These are phyloP conservation scores for Didymellaceae sp. DNA, from an alignment of 2,329 filamentous ascomycete species.

Conservation along the genomic window DNA sequence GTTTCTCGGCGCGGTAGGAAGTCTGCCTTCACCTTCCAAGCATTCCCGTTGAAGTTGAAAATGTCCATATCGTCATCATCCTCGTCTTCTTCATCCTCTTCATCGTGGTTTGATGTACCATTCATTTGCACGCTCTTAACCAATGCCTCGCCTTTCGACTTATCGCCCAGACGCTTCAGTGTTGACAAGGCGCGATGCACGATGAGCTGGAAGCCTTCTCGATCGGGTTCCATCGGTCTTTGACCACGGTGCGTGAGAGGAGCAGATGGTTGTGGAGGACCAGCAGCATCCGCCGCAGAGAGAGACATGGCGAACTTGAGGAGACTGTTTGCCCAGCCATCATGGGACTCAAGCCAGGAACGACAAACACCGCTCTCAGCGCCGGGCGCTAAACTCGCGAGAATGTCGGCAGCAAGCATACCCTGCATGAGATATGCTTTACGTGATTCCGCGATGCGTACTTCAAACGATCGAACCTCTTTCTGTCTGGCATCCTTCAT, in stretches of 20 bases:
- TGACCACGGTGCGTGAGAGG: slow-evolving; percentile 41
- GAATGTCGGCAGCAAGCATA: slow-evolving; percentile 85
- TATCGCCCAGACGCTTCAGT: slow-evolving; percentile 56
- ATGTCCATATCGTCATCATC: slow-evolving; percentile 44
- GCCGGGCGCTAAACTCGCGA: slow-evolving; percentile 75
- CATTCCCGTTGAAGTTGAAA: slow-evolving; percentile 38
- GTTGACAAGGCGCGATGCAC: slow-evolving; percentile 56
- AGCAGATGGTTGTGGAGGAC: slow-evolving; percentile 33
- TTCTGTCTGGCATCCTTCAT: slow-evolving; percentile 54
- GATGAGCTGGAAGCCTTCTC: slow-evolving; percentile 48
- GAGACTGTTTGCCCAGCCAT: slow-evolving; percentile 82
- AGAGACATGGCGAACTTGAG: slow-evolving; percentile 77
- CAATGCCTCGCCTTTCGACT: slow-evolving; percentile 46
- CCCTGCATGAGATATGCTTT: slow-evolving; percentile 94
- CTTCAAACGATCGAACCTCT: slow-evolving; percentile 48
- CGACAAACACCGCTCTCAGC: slow-evolving; percentile 76
- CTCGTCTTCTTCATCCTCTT: slow-evolving; percentile 36
- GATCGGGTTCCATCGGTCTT: slow-evolving; percentile 43
- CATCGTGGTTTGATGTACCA: slow-evolving; percentile 34
- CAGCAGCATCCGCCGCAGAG: slow-evolving; percentile 38
- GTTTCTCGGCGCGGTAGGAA: slow-evolving; percentile 55
- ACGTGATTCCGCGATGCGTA: slow-evolving; percentile 77
- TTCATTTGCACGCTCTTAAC: slow-evolving; percentile 39
- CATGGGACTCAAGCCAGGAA: slow-evolving; percentile 81
- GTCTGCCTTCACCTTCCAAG: slow-evolving; percentile 48